Evolutionary conservation across 2,329 filamentous ascomycete genomes (phyloP).

Genomic region (Penicillium sp.): DNA sequence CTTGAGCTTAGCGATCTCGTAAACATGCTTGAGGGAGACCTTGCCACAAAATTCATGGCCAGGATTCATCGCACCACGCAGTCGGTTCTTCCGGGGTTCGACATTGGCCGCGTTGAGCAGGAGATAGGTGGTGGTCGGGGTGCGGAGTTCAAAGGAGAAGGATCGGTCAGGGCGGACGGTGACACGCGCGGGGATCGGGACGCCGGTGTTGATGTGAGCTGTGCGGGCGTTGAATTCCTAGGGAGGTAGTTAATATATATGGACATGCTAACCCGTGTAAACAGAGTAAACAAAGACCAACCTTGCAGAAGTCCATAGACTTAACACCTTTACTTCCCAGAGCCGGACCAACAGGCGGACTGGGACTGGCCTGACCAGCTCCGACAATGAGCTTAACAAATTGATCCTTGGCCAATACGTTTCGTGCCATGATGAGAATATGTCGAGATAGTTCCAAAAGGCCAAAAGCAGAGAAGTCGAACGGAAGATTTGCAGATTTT

Average conservation of each 20-base stretch:
- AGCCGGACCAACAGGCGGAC: constrained; percentile 90
- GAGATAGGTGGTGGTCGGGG: constrained; percentile 85
- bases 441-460: background rate
- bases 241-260: background rate
- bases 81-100: constrained; percentile 60
- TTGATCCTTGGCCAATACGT: constrained; percentile 52
- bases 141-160: constrained; percentile 87
- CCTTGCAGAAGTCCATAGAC: constrained; percentile 99
- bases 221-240: constrained; percentile 97
- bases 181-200: constrained; percentile 81
- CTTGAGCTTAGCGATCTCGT: constrained; percentile 97
- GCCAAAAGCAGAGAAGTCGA: constrained; percentile 2
- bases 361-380: constrained; percentile 86
- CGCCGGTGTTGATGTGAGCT: constrained; percentile 69
- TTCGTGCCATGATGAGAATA: constrained; percentile 42
- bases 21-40: constrained; percentile 87
- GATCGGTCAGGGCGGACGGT: constrained; percentile 86
- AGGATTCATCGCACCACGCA: constrained; percentile 64
- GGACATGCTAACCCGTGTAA: too few species aligned
- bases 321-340: constrained; percentile 96
- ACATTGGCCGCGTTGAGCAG: constrained; percentile 75
- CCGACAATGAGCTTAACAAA: constrained; percentile 97
- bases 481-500: constrained; percentile 17
- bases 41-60: constrained; percentile 71
- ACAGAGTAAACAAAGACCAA: constrained; percentile 33